These are phyloP conservation scores for Boletus rubropictus DNA, from an alignment of 768 basidiomycete genomes.

Conservation along the genomic window DNA sequence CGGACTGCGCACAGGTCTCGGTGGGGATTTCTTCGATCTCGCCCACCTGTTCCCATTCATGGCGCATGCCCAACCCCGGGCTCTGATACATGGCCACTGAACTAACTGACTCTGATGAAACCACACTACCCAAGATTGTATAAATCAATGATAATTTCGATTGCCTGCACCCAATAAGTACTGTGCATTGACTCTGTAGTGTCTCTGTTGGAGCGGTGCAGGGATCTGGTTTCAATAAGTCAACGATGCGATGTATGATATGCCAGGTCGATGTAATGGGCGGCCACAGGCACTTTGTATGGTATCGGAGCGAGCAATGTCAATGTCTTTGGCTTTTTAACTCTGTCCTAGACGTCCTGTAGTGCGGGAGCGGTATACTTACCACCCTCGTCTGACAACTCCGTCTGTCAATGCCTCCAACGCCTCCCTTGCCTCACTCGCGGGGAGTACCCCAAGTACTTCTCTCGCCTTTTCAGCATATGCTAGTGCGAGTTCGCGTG, in stretches of 20 bases:
- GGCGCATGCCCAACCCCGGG: too few relatives aligned
- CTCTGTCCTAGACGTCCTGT: background rate
- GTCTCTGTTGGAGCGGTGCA: background rate
- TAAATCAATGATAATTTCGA: background rate
- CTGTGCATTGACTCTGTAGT: background rate
- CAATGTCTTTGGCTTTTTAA: background rate
- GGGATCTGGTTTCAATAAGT: background rate
- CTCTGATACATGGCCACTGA: too few relatives aligned
- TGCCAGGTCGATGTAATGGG: background rate
- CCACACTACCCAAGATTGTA: background rate
- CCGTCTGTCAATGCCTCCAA: conserved; percentile 65
- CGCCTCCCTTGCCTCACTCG: conserved; percentile 74
- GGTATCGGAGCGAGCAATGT: background rate
- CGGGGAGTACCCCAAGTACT: conserved; percentile 63
- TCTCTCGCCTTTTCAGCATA: conserved; percentile 77
- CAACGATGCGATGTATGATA: background rate
- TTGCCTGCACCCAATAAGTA: conserved; percentile 3
- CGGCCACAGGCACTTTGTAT: background rate
- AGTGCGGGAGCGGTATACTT: background rate
- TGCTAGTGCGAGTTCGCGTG: conserved; percentile 63
- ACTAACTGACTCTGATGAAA: too few relatives aligned
- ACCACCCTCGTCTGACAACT: conserved; percentile 58
- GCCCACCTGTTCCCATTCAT: too few relatives aligned
- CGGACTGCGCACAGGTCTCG: too few relatives aligned
- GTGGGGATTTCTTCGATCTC: too few relatives aligned